A percentile compares a stretch with the other conserved stretches of the same genome.
These are phyloP conservation scores for Exophiala phaeomuriformis DNA, from an alignment of 2,329 filamentous ascomycete genomes.

Conservation along the genomic window DNA sequence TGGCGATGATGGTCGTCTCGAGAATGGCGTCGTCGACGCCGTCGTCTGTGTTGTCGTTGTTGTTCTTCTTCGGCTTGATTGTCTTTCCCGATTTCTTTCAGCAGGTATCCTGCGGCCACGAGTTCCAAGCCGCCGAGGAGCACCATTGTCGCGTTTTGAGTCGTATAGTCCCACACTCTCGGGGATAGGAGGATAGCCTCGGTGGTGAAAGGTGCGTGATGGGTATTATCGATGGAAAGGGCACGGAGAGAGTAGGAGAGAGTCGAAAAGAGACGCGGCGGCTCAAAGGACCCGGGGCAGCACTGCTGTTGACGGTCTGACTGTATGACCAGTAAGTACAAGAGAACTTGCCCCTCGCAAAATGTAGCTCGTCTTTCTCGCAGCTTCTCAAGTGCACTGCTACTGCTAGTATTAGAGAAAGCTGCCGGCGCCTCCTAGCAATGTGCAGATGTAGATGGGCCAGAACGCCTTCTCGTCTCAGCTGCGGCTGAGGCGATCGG, in stretches of 20 bases:
- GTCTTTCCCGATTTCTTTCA: constrained; percentile 22
- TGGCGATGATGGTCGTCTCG: constrained; percentile 9
- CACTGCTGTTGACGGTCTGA: no score
- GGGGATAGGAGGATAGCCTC: not conserved
- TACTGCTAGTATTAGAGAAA: not conserved
- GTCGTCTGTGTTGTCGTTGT: constrained; percentile 10
- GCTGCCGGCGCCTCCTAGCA: not conserved
- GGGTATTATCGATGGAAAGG: not conserved
- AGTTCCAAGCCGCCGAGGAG: constrained; percentile 23
- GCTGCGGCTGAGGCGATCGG: not conserved
- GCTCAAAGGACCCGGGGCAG: no score
- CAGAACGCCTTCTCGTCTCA: not conserved
- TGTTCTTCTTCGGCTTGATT: constrained; percentile 17
- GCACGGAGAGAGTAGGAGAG: no score
- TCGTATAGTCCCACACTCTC: no score
- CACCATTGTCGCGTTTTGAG: constrained; percentile 12
- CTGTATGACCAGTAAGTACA: no score
- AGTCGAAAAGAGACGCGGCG: no score
- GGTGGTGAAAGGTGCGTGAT: not conserved
- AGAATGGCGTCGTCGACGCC: constrained; percentile 11
- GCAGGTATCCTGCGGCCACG: constrained; percentile 23
- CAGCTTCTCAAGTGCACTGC: no score
- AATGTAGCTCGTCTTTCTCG: no score
- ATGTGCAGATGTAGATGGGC: not conserved
- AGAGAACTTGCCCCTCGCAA: no score